Conservation (phyloP, 2,329 filamentous ascomycete species). For the Pyrenophora seminiperda region DNA sequence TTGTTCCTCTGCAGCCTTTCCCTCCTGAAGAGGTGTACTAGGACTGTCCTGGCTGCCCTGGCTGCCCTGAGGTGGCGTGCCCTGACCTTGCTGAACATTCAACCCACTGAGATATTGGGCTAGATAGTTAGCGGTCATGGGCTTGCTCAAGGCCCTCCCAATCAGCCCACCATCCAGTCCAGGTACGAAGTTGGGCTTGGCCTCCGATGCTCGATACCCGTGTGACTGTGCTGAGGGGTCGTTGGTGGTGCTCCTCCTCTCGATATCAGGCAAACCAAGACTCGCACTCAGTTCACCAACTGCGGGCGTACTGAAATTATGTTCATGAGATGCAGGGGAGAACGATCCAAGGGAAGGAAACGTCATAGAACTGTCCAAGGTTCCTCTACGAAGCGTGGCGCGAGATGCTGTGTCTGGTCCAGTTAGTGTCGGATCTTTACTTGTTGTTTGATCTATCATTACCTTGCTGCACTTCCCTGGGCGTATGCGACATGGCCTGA, state of each 20-base stretch:
- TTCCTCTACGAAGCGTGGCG: neutral
- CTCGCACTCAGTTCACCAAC: conserved; percentile 24
- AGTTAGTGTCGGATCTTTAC: neutral
- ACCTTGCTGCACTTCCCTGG: conserved; percentile 7
- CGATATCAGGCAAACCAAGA: conserved; percentile 19
- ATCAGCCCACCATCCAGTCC: conserved; percentile 29
- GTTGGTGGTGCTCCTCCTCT: neutral
- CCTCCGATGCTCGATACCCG: conserved; percentile 5
- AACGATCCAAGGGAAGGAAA: neutral
- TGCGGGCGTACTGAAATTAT: conserved; percentile 11
- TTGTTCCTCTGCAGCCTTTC: neutral
- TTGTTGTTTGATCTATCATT: neutral
- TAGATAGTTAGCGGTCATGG: conserved; percentile 28
- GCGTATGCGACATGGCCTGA: neutral
- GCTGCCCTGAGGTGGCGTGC: neutral
- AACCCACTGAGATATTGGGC: conserved; percentile 20
- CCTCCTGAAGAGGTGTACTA: neutral
- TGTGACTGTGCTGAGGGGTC: conserved; percentile 4
- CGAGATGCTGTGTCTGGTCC: conserved; percentile 1
- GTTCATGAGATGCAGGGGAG: neutral
- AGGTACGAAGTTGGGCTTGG: conserved; percentile 2
- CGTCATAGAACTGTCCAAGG: neutral
- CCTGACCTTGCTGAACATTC: neutral
- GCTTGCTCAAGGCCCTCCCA: conserved; percentile 23
- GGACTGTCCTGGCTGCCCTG: neutral